Conservation (phyloP, 352 stramenopile genomes). For the Peronospora farinosa region DNA sequence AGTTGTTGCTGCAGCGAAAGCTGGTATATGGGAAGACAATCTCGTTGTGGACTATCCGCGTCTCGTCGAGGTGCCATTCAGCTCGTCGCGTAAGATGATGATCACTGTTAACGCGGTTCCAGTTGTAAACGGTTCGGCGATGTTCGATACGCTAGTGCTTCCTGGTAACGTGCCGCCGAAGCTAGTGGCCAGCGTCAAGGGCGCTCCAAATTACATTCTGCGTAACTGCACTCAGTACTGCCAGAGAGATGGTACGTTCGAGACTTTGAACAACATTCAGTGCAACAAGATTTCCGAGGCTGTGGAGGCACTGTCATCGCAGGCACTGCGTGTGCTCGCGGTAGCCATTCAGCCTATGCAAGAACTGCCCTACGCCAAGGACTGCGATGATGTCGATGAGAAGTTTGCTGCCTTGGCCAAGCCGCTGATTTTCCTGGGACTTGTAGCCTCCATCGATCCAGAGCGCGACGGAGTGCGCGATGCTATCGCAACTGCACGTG, state of each 20-base stretch:
- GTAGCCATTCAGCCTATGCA: conserved; percentile 77
- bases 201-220: conserved; percentile 67
- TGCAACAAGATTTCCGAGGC: conserved; percentile 46
- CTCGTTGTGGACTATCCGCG: conserved; percentile 58
- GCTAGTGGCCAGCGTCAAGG: conserved; percentile 56
- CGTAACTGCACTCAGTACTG: conserved; percentile 57
- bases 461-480: conserved; percentile 55
- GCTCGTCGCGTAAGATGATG: conserved; percentile 93
- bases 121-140: conserved; percentile 15
- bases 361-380: conserved; percentile 35
- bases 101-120: conserved; percentile 61
- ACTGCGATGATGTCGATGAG: conserved; percentile 56
- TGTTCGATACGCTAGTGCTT: conserved; percentile 39
- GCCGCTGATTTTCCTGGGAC: conserved; percentile 85
- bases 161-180: conserved; percentile 32
- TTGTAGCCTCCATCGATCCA: conserved; percentile 90
- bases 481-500: conserved; percentile 38
- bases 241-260: conserved; percentile 43
- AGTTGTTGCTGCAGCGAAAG: conserved; percentile 66
- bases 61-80: conserved; percentile 90
- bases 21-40: conserved; percentile 53
- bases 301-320: conserved; percentile 62
- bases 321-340: conserved; percentile 84
- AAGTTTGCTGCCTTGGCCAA: conserved; percentile 65
- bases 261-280: conserved; percentile 34